Evolutionary conservation across 495 filamentous ascomycete genomes (phyloP).

Genomic region (Penicillium parvum): DNA sequence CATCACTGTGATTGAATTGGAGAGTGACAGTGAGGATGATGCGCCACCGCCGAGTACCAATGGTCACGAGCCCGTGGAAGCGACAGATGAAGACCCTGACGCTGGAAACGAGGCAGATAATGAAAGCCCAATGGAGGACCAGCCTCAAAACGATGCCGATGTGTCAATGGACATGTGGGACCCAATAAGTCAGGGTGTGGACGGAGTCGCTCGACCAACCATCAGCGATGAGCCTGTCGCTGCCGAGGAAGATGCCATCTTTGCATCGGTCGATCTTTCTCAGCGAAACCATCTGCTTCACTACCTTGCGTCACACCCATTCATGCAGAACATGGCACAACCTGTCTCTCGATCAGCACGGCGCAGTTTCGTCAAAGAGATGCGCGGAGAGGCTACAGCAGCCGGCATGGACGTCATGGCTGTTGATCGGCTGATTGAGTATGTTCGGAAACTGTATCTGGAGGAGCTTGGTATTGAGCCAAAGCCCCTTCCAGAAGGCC

Average conservation of each 20-base stretch:
- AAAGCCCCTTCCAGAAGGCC: background rate
- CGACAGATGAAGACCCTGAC: too few relatives aligned
- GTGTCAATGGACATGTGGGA: background rate
- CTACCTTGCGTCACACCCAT: slow-evolving; percentile 19
- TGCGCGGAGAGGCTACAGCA: slow-evolving; percentile 9
- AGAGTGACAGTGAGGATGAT: slow-evolving; percentile 5
- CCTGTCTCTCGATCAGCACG: slow-evolving; percentile 19
- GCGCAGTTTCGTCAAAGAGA: slow-evolving; percentile 14
- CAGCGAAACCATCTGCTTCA: slow-evolving; percentile 11
- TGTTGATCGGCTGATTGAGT: slow-evolving; percentile 12
- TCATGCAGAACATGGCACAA: slow-evolving; percentile 14
- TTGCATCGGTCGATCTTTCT: slow-evolving; percentile 12
- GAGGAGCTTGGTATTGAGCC: background rate
- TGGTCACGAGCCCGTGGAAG: too few relatives aligned
- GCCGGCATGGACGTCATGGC: slow-evolving; percentile 11
- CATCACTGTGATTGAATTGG: slow-evolving; percentile 10
- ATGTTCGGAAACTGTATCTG: slow-evolving; percentile 23
- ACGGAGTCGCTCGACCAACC: background rate
- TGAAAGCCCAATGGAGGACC: too few relatives aligned
- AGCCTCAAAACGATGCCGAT: too few relatives aligned
- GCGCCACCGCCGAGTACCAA: too few relatives aligned
- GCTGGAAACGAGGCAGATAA: background rate
- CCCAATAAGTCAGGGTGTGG: too few relatives aligned
- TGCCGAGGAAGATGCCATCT: slow-evolving; percentile 14
- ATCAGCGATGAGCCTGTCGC: background rate